Conservation (phyloP, 257 asterid genomes). For the Solanum virginianum region DNA sequence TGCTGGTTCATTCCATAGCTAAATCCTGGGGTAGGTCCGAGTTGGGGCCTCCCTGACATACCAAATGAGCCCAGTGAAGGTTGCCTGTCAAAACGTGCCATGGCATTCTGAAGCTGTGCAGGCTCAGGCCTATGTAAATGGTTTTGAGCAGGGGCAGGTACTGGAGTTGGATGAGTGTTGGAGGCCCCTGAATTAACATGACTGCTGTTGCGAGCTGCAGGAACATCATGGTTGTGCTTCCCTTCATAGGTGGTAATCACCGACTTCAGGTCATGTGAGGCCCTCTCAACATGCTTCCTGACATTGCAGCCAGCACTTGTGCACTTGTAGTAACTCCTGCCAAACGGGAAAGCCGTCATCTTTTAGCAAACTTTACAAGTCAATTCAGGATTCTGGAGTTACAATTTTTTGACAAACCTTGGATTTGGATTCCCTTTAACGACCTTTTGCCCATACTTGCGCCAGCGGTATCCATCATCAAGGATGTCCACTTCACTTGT, state of each 20-base stretch:
- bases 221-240: conserved; percentile 80
- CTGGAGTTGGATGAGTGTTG: conserved; percentile 9
- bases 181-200: conserved; percentile 28
- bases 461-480: conserved; percentile 95
- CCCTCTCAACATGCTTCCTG: conserved; percentile 81
- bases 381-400: neutral
- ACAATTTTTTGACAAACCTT: conserved; percentile 25
- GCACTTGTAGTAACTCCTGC: conserved; percentile 92
- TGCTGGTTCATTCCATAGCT: conserved; percentile 47
- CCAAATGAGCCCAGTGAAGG: conserved; percentile 24
- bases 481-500: conserved; percentile 86
- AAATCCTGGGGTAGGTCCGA: conserved; percentile 32
- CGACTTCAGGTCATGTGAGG: conserved; percentile 70
- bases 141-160: conserved; percentile 15
- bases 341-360: neutral
- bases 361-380: neutral
- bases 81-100: conserved; percentile 34
- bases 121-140: conserved; percentile 41
- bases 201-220: conserved; percentile 71
- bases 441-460: conserved; percentile 89
- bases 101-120: conserved; percentile 32
- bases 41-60: conserved; percentile 28
- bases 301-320: conserved; percentile 72
- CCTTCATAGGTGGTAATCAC: conserved; percentile 82
- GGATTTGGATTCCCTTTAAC: conserved; percentile 97